Conservation (phyloP, 805 yeast genomes). For the Schwanniomyces pseudopolymorphus region DNA sequence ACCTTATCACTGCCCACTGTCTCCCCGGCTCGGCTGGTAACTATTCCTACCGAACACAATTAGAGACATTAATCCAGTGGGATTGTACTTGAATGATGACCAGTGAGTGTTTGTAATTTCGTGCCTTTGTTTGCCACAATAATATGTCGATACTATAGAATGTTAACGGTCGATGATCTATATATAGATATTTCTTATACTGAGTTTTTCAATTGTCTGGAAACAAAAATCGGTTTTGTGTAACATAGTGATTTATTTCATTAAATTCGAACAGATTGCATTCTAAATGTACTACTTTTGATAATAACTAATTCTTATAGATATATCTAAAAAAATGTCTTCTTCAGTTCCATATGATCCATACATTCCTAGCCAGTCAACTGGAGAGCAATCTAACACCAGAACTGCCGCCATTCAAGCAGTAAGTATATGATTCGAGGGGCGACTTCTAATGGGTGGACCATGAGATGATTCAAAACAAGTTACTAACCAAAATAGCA, state of each 20-base stretch:
- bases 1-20: too few relatives aligned
- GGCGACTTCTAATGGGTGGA: not conserved
- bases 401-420: slow-evolving; percentile 84
- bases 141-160: too few relatives aligned
- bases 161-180: not conserved
- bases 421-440: slow-evolving; percentile 40
- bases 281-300: not conserved
- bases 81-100: too few relatives aligned
- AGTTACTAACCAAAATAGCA: slow-evolving; percentile 48
- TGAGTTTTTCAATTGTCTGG: not conserved
- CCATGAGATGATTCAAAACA: not conserved
- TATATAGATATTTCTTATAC: not conserved
- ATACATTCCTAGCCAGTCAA: slow-evolving; percentile 64
- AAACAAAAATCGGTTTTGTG: not conserved
- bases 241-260: not conserved
- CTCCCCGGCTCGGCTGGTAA: too few relatives aligned
- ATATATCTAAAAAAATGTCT: slow-evolving; percentile 47
- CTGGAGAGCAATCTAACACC: slow-evolving; percentile 51
- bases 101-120: too few relatives aligned
- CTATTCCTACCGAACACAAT: too few relatives aligned
- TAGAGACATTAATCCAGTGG: too few relatives aligned
- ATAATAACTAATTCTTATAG: not conserved
- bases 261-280: not conserved
- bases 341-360: slow-evolving; percentile 86
- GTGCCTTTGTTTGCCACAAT: too few relatives aligned